Evolutionary conservation across 495 filamentous ascomycete genomes (phyloP), one percentile per base, ranked within the genome.

Genomic region (Penicillium lividum): DNA sequence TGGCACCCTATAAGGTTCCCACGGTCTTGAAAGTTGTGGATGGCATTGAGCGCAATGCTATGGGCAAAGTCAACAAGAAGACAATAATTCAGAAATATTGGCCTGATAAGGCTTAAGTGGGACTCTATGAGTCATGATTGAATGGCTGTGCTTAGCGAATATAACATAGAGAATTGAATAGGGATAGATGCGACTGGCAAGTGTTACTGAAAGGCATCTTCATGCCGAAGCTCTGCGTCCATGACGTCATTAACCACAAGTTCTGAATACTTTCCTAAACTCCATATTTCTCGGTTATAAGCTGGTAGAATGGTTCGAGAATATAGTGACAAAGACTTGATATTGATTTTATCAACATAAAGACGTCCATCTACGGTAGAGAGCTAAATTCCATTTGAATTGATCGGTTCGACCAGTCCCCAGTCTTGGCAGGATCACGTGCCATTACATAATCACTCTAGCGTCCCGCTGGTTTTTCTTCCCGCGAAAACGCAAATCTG

Each of bases 31-130:
- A 74, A 62, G 68, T 70, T 8, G 80, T 81, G 5, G 73, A 77
- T 30, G 64, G 53, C 16, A 82, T 77, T 36, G 77, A 75, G 52
- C 80, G 77, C 57, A 79, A 79, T 59, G 75, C 76, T 6, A 79
- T 79, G 76, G 76, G 76, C 47, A 79, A 79, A 53, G 73, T 79
- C 25, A 77, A 79, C 58, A 79, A 79, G 68, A 79, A 77, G 65
- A 65, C 62, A 18, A 62, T 79, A 28, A 60, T 79, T 28, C 63
- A 73, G 61, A 76, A 77, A 52, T 75, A 77, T 61, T 79, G 76
- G 76, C 76, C 76, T 34, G 69, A 69, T 43, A 53, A 42, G n/a
- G 51, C 28, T 40, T 53, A 29, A 30, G 9, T 27, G 31, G n/a
- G 36, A 28, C 1, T 16, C 16, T 3, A 49, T 13, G 46, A 43